phyloP scores from a whole-genome alignment of 1,284 basidiomycete genomes.

The Austroboletus niveus region DNA sequence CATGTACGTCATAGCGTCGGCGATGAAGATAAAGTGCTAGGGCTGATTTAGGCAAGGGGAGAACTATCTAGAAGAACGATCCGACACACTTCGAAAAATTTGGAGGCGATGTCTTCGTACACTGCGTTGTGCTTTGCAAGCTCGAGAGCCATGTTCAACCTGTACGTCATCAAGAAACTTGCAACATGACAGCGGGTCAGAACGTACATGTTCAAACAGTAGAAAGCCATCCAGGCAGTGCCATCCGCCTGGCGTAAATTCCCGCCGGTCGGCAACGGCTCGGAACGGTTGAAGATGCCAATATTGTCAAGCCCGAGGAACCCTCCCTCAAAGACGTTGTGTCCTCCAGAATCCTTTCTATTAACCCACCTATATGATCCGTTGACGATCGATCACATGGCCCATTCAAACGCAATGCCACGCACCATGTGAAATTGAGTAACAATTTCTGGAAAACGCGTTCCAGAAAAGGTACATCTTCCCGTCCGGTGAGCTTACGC shows the following conservation, averaged over 20 bases:
- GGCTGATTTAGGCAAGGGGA: conserved; percentile 5
- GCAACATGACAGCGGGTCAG: not conserved
- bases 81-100: conserved; percentile 83
- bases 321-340: conserved; percentile 97
- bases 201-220: conserved; percentile 87
- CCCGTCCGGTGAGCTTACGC: conserved; percentile 87
- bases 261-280: conserved; percentile 92
- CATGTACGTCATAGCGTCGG: conserved; percentile 96
- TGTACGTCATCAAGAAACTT: conserved; percentile 29
- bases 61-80: not conserved
- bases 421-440: conserved; percentile 93
- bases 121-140: conserved; percentile 96
- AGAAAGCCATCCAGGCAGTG: conserved; percentile 99
- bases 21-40: conserved; percentile 93
- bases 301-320: conserved; percentile 99
- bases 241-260: conserved; percentile 93
- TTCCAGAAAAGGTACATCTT: conserved; percentile 92
- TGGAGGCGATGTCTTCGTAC: conserved; percentile 99
- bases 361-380: conserved; percentile 85
- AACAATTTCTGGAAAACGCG: conserved; percentile 97
- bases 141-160: conserved; percentile 96
- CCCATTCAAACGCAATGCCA: conserved; percentile 1
- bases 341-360: conserved; percentile 91
- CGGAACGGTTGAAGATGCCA: conserved; percentile 96
- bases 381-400: not conserved